Base-by-base conservation (phyloP, 2,329 filamentous ascomycete genomes). In the Calonectria montana region DNA sequence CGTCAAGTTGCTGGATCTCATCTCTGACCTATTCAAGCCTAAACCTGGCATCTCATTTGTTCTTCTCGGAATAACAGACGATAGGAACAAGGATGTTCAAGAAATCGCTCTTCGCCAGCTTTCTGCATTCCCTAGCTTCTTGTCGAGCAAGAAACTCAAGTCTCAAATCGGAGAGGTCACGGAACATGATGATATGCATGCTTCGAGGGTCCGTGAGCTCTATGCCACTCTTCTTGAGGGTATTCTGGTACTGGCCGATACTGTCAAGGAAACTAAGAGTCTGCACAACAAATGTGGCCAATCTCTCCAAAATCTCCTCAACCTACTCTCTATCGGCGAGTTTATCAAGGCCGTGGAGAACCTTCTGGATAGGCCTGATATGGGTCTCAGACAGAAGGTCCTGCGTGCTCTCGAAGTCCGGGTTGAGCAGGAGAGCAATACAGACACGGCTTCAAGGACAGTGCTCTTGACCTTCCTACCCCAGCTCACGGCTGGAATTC, bases 261-360 rank as follows among this genome's bases (percentile, higher is more conserved):
- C 87, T 12, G 85, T 93, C 72, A 91, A 91, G 82, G 77, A 83
- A 31, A 86, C 88, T 77, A 89, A 90, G 81, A 79, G 82, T 43
- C 83, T 93, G 12, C 89, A 92, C 78, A 85, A 79, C 78, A 87
- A 88, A 62, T 92, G 90, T 78, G 93, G 93, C 45, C 91, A 94
- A 69, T 90, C 94, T 1, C 88, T 98, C 59, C 91, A 94, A 21
- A 93, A 93, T 73, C 86, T 97, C n/a, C 88, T 99, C 63, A 93
- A 94, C 74, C 89, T 98, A 8, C 88, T 98, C 48, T 96, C 96
- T 0, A 95, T 96, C 3, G 89, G 91, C 65, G 95, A 98, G 83
- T 97, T 98, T 82, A 91, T 98, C 82, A 94, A 94, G 81, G 94
- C 95, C 12, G 93, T 97, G 47, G 94, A 97, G 80, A 91, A 91